A percentile compares a stretch with the other conserved stretches of the same genome.
Evolutionary conservation across 129 eudicot species (phyloP).

Genomic region (Erigeron canadensis): DNA sequence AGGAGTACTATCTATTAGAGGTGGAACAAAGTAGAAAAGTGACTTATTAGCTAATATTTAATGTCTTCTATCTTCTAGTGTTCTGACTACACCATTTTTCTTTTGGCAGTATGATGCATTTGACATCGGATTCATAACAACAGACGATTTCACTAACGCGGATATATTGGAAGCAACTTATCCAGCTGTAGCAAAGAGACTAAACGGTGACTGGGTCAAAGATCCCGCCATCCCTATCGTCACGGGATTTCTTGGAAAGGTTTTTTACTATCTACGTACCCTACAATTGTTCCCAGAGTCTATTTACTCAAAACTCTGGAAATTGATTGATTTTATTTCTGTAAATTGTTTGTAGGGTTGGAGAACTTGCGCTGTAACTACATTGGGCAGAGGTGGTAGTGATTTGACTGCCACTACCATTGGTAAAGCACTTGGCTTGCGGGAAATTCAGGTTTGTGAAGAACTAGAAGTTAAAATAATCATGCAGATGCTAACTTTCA

Average conservation of each 20-base stretch:
- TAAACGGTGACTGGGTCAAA: slow-evolving; percentile 70
- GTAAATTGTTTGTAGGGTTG: slow-evolving; percentile 56
- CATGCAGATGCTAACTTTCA: background rate
- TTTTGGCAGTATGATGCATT: slow-evolving; percentile 90
- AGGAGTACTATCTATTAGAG: background rate
- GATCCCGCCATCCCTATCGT: slow-evolving; percentile 90
- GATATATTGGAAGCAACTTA: slow-evolving; percentile 93
- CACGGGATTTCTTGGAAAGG: slow-evolving; percentile 98
- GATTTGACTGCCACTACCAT: slow-evolving; percentile 82
- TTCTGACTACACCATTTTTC: background rate
- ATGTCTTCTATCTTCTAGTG: background rate
- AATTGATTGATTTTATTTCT: slow-evolving; percentile 9
- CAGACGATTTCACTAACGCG: slow-evolving; percentile 95
- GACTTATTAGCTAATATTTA: background rate
- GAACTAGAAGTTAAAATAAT: background rate
- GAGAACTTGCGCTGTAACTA: slow-evolving; percentile 73
- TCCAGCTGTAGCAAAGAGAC: slow-evolving; percentile 84
- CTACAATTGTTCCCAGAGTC: background rate
- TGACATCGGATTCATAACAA: slow-evolving; percentile 84
- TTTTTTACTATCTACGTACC: slow-evolving; percentile 21
- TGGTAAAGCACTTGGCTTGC: slow-evolving; percentile 74
- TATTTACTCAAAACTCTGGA: background rate
- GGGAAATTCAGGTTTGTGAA: slow-evolving; percentile 66
- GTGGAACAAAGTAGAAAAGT: background rate
- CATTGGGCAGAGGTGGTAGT: slow-evolving; percentile 86